Evolutionary conservation across 2,329 filamentous ascomycete species (phyloP).

Genomic region (Nigrograna mackinnonii): DNA sequence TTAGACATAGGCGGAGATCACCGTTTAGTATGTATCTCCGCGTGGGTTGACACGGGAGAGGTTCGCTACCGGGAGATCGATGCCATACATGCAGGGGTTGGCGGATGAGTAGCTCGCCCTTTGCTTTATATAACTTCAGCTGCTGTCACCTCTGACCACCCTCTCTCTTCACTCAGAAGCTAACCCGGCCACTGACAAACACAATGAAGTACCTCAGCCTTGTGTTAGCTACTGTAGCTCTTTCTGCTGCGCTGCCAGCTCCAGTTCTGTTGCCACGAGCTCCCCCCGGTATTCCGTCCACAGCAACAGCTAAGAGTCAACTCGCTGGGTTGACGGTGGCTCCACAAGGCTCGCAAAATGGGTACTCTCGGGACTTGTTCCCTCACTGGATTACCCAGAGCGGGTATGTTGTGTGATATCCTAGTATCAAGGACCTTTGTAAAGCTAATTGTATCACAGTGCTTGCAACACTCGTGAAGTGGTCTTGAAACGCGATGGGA

Average conservation of each 20-base stretch:
- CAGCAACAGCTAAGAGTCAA: conserved; percentile 59
- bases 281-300: conserved; percentile 66
- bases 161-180: not conserved
- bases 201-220: conserved; percentile 36
- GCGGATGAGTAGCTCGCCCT: not conserved
- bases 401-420: conserved; percentile 10
- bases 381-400: conserved; percentile 69
- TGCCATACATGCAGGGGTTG: not conserved
- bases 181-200: conserved; percentile 2
- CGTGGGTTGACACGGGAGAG: not conserved
- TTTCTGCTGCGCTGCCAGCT: conserved; percentile 32
- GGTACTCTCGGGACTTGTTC: conserved; percentile 70
- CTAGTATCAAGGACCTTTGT: not conserved
- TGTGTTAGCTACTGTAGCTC: conserved; percentile 22
- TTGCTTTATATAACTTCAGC: not conserved
- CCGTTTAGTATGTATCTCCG: not conserved
- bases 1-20: conserved; percentile 19
- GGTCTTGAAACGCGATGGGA: conserved; percentile 75
- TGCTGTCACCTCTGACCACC: not conserved
- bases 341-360: conserved; percentile 56
- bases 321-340: conserved; percentile 64
- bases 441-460: conserved; percentile 42
- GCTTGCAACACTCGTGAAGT: conserved; percentile 73
- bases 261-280: conserved; percentile 37
- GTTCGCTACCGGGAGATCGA: not conserved